Evolutionary conservation across 2,329 filamentous ascomycete species (phyloP), one percentile per base, ranked within the genome.

Genomic region (Pseudogymnoascus sp.): DNA sequence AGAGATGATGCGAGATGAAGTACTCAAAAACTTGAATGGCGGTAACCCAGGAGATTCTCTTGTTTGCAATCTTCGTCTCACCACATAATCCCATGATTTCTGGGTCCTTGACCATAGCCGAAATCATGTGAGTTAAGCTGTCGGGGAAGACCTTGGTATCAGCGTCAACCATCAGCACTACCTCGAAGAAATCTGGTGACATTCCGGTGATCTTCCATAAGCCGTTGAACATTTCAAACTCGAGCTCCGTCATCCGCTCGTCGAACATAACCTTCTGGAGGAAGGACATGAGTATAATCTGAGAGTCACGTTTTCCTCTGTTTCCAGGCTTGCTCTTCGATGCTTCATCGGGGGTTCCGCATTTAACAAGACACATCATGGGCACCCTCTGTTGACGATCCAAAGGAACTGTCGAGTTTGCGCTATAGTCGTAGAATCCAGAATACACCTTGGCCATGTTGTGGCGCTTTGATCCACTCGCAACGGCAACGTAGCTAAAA

Each of bases 231-330:
- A 99, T 97, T 72, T 99, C 94, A 70, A 91, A 99, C 73, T 99
- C 94, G 58, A 99, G 86, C 74, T 99, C 92, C 15, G 95, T 99
- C 94, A 99, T 99, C 63, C 94, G 89, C 76, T 99, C 95, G 72
- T 99, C 94, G 69, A 99, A 99, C 94, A 99, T 99, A 71, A 99
- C 94, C 77, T 99, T 99, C 72, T 99, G 94, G 67, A 99, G 77
- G 81, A 99, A 99, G 4, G 92, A 96, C 94, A 99, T 99, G 66
- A 99, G 81, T 67, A 99, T 94, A 70, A 99, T 96, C 74, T 99
- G 94, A 77, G 90, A 96, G 80, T 99, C 94, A 72, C 94, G 90
- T 80, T 99, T 99, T 74, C 94, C 95, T 75, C 94, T 85, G 75
- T 99, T 99, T 68, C 94, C 94, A 10, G 95, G 90, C 75, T 99